These are phyloP conservation scores for Zygoascus ofunaensis DNA, from an alignment of 805 yeast genomes.

Conservation along the genomic window DNA sequence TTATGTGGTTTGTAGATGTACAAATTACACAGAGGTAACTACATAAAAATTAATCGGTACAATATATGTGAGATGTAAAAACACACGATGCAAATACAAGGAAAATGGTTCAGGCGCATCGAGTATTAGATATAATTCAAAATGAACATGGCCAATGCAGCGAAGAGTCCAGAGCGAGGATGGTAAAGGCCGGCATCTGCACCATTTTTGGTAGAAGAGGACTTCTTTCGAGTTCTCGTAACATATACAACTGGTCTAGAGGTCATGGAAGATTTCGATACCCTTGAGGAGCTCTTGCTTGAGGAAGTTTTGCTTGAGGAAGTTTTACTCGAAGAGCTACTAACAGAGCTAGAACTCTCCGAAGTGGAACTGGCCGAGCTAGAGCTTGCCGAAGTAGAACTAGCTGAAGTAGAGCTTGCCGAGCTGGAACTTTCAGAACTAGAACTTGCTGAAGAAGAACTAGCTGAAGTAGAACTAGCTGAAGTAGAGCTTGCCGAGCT, in stretches of 20 bases:
- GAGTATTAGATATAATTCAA: too few relatives aligned
- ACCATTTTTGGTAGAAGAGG: not conserved
- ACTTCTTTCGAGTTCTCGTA: not conserved
- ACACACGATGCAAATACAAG: too few relatives aligned
- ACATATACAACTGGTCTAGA: conserved; percentile 1
- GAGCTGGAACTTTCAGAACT: not conserved
- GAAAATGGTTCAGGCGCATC: too few relatives aligned
- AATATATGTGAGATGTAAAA: too few relatives aligned
- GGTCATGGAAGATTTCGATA: not conserved
- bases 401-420: not conserved
- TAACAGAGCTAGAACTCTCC: not conserved
- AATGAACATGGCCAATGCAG: not conserved
- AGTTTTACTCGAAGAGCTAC: not conserved
- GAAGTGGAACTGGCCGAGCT: not conserved
- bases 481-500: not conserved
- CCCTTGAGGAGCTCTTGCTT: not conserved
- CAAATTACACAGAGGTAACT: too few relatives aligned
- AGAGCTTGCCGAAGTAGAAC: not conserved
- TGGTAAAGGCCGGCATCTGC: not conserved
- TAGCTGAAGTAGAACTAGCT: not conserved
- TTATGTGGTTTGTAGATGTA: too few relatives aligned
- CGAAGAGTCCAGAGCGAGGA: not conserved
- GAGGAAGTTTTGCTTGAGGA: not conserved
- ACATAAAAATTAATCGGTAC: too few relatives aligned
- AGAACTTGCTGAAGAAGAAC: conserved; percentile 14